Conservation (phyloP, 257 asterid genomes). For the Primulina tabacum region DNA sequence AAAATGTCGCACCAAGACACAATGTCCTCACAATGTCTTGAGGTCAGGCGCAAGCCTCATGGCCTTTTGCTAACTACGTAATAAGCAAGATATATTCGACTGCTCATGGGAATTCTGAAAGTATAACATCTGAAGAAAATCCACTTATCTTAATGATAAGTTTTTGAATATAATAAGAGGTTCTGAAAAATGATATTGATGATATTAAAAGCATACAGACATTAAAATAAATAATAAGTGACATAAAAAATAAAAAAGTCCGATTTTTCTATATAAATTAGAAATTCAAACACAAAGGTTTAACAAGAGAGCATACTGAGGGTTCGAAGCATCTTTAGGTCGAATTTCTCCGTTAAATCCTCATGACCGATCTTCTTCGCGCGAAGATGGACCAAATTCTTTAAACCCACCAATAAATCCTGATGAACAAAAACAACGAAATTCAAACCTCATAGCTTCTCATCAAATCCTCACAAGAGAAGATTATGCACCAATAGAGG, state of each 20-base stretch:
- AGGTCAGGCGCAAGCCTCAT: neutral
- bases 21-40: neutral
- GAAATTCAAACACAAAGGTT: neutral
- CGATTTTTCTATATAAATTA: neutral
- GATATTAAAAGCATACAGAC: too few relatives aligned
- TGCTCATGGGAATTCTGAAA: neutral
- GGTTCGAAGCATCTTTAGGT: conserved; percentile 54
- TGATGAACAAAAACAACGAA: conserved; percentile 23
- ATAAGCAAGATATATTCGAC: neutral
- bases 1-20: neutral
- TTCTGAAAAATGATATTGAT: neutral
- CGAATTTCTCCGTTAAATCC: conserved; percentile 45
- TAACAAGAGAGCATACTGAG: conserved; percentile 42
- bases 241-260: neutral
- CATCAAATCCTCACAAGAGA: neutral
- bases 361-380: conserved; percentile 58
- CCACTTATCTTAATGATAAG: neutral
- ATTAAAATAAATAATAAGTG: neutral
- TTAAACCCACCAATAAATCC: conserved; percentile 63
- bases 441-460: neutral
- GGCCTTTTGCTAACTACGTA: neutral
- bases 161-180: neutral
- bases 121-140: neutral
- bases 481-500: neutral
- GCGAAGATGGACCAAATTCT: conserved; percentile 51